These are phyloP conservation scores for Fremontodendron californicum DNA, from an alignment of 345 rosid species.

Conservation along the genomic window DNA sequence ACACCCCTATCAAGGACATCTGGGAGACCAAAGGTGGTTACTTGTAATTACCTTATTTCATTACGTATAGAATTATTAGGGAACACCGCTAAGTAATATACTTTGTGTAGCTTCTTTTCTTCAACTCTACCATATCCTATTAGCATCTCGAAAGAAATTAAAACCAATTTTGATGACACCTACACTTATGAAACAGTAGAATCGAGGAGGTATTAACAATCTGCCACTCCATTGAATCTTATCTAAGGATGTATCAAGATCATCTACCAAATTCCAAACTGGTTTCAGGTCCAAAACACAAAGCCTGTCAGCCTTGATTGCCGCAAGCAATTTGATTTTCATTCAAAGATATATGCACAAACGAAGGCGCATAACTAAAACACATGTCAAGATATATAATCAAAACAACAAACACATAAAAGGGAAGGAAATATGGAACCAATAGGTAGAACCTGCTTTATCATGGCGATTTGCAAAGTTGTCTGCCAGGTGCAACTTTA, in stretches of 20 bases:
- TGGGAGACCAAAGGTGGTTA: background rate
- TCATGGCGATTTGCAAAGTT: background rate
- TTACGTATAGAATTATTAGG: no score
- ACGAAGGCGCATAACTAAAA: background rate
- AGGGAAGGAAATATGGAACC: no score
- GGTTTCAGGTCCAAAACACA: background rate
- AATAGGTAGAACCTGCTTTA: background rate
- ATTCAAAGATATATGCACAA: background rate
- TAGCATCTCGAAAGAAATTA: background rate
- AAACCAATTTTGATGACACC: background rate
- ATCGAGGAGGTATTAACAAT: no score
- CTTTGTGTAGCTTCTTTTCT: background rate
- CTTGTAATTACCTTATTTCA: no score
- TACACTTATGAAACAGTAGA: background rate
- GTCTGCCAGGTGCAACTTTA: background rate
- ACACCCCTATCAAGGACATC: no score
- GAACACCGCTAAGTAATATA: no score
- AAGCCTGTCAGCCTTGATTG: background rate
- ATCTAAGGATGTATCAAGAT: background rate
- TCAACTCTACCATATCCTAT: background rate
- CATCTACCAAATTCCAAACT: background rate
- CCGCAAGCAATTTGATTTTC: background rate
- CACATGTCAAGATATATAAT: background rate
- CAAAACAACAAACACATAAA: background rate
- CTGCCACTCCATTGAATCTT: background rate